phyloP scores from a whole-genome alignment of 768 basidiomycete species.

The Leccinum barrowsii region DNA sequence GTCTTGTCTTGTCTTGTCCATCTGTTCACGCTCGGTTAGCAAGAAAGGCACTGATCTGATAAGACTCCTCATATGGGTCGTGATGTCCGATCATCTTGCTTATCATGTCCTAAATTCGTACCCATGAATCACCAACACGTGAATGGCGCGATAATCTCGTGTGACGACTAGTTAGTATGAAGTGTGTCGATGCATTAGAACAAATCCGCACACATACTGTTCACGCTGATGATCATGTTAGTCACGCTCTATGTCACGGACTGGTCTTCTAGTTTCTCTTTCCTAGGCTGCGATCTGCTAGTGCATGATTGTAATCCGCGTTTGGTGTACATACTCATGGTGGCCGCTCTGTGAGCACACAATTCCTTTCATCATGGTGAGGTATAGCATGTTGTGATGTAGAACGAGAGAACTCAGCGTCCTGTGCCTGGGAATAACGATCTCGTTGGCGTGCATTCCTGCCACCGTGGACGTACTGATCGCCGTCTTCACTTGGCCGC shows the following conservation, averaged over 20 bases:
- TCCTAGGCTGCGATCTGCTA: neutral
- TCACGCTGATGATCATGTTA: no score
- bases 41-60: neutral
- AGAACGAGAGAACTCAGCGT: neutral
- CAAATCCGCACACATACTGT: no score
- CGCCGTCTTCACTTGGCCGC: neutral
- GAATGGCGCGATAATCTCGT: no score
- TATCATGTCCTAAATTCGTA: no score
- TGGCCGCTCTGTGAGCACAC: neutral
- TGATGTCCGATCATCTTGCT: neutral
- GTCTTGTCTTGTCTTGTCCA: neutral
- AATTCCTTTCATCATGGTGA: no score
- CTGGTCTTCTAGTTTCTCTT: neutral
- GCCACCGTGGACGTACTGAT: neutral
- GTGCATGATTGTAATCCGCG: no score
- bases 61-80: neutral
- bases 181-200: no score
- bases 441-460: neutral
- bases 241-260: neutral
- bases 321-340: neutral
- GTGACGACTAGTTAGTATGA: no score
- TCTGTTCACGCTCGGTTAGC: neutral
- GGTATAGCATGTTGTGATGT: neutral
- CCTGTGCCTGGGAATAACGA: neutral
- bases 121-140: no score